Evolutionary conservation across 495 filamentous ascomycete species (phyloP).

Genomic region (Thermothielavioides terrestris): DNA sequence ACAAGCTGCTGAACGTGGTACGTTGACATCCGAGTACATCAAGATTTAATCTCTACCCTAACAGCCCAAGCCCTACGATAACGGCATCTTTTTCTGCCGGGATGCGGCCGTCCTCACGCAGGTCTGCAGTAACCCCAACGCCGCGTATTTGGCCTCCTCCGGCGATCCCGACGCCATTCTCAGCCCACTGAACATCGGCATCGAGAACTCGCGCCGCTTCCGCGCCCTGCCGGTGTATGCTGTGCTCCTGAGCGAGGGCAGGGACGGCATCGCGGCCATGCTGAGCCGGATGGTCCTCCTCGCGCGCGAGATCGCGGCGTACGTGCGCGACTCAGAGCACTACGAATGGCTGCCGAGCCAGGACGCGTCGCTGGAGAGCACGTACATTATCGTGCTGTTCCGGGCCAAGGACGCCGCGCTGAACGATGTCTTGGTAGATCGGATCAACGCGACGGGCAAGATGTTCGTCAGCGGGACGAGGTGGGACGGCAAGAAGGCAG

Average conservation of each 20-base stretch:
- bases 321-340: slow-evolving; percentile 43
- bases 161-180: slow-evolving; percentile 42
- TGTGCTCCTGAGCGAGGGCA: slow-evolving; percentile 66
- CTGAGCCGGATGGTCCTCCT: slow-evolving; percentile 62
- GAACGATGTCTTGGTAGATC: slow-evolving; percentile 54
- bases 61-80: slow-evolving; percentile 66
- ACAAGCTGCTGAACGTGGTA: slow-evolving; percentile 88
- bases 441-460: slow-evolving; percentile 63
- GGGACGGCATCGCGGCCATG: slow-evolving; percentile 59
- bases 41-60: not conserved
- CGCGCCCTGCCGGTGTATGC: slow-evolving; percentile 84
- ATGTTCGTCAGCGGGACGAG: slow-evolving; percentile 78
- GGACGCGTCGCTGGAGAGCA: slow-evolving; percentile 24
- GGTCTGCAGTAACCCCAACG: slow-evolving; percentile 78
- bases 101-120: slow-evolving; percentile 45
- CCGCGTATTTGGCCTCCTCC: slow-evolving; percentile 61
- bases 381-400: slow-evolving; percentile 76
- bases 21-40: slow-evolving; percentile 17
- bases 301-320: slow-evolving; percentile 56
- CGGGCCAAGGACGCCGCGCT: slow-evolving; percentile 58
- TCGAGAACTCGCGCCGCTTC: slow-evolving; percentile 90
- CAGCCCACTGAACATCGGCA: slow-evolving; percentile 77
- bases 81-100: slow-evolving; percentile 76
- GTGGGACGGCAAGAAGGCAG: slow-evolving; percentile 65
- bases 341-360: slow-evolving; percentile 60